Evolutionary conservation across 2,329 filamentous ascomycete species (phyloP).

Genomic region (Fusarium denticulatum): DNA sequence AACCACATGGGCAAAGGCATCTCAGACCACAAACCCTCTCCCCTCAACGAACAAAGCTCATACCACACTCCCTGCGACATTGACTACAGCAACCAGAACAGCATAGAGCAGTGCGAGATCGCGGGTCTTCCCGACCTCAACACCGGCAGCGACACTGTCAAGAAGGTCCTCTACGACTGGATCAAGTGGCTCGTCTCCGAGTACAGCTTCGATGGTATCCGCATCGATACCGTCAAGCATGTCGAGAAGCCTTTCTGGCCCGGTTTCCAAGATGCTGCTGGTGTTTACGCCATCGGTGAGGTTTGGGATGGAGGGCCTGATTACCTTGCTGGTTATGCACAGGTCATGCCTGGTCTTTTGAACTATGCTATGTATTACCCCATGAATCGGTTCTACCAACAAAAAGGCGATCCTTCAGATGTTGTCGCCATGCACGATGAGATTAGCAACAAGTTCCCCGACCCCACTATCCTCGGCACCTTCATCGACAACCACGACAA

Average conservation of each 20-base stretch:
- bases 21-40: constrained; percentile 52
- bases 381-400: constrained; percentile 53
- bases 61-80: constrained; percentile 21
- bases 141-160: constrained; percentile 62
- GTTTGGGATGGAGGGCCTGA: constrained; percentile 64
- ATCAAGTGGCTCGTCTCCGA: constrained; percentile 65
- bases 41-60: constrained; percentile 56
- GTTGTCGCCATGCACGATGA: constrained; percentile 52
- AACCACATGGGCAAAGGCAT: constrained; percentile 67
- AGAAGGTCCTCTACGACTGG: constrained; percentile 66
- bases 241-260: constrained; percentile 69
- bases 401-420: constrained; percentile 50
- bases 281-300: constrained; percentile 70
- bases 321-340: constrained; percentile 63
- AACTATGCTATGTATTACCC: constrained; percentile 65
- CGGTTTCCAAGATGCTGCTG: constrained; percentile 61
- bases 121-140: constrained; percentile 66
- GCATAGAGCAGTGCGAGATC: constrained; percentile 21
- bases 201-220: constrained; percentile 70
- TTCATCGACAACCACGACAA: constrained; percentile 71
- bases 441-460: constrained; percentile 49
- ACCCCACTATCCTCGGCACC: constrained; percentile 45
- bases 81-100: constrained; percentile 27
- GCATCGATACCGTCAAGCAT: constrained; percentile 71
- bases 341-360: constrained; percentile 65